A percentile compares a stretch with the other conserved stretches of the same genome.
phyloP scores from a whole-genome alignment of 306 rosid genomes.

The Cicer arietinum region DNA sequence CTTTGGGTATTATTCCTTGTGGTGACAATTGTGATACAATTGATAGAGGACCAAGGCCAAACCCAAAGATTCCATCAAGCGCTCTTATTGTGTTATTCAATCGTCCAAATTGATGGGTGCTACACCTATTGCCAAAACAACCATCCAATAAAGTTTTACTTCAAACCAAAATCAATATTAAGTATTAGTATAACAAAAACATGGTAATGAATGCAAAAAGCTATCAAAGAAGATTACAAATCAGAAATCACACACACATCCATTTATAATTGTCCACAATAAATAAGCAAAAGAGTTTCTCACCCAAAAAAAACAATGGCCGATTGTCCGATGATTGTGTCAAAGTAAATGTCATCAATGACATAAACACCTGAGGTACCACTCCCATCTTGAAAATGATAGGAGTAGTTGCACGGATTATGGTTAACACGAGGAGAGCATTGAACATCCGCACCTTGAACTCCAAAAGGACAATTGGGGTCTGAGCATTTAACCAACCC shows the following conservation, averaged over 20 bases:
- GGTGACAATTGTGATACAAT: slow-evolving; percentile 87
- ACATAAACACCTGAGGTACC: slow-evolving; percentile 89
- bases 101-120: slow-evolving; percentile 81
- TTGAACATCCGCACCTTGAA: slow-evolving; percentile 62
- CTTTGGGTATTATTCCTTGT: slow-evolving; percentile 81
- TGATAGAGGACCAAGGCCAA: slow-evolving; percentile 88
- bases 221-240: slow-evolving; percentile 21
- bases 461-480: slow-evolving; percentile 68
- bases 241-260: not conserved
- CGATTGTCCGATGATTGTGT: slow-evolving; percentile 80
- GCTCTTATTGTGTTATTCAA: slow-evolving; percentile 89
- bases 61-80: slow-evolving; percentile 93
- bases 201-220: slow-evolving; percentile 24
- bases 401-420: slow-evolving; percentile 74
- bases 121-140: slow-evolving; percentile 75
- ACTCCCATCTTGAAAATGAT: slow-evolving; percentile 90
- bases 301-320: slow-evolving; percentile 89
- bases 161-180: slow-evolving; percentile 35
- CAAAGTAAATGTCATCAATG: slow-evolving; percentile 74
- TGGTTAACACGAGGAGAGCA: slow-evolving; percentile 72
- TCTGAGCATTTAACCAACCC: slow-evolving; percentile 72
- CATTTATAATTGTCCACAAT: slow-evolving; percentile 8
- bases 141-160: slow-evolving; percentile 41
- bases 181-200: slow-evolving; percentile 17
- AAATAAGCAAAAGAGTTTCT: slow-evolving; percentile 45